Evolutionary conservation across 495 filamentous ascomycete genomes (phyloP).

Genomic region (Aspergillus incahuasiensis): DNA sequence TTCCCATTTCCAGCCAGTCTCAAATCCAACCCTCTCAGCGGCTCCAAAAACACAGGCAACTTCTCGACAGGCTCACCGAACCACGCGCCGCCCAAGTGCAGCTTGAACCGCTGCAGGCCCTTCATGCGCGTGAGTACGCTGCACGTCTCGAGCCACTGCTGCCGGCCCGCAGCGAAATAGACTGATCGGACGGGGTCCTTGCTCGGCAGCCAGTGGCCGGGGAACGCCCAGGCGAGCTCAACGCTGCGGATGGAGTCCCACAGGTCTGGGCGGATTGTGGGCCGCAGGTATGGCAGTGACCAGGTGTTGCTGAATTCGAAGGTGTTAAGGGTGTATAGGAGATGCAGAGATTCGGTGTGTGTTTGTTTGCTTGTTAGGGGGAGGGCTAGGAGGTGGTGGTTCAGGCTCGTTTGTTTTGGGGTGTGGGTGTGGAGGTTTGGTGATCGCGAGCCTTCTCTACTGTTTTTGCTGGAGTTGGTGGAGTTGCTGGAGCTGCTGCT

Average conservation of each 20-base stretch:
- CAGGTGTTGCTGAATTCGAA: slow-evolving; percentile 48
- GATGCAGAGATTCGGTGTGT: slow-evolving; percentile 34
- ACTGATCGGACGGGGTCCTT: slow-evolving; percentile 44
- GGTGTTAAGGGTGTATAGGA: slow-evolving; percentile 36
- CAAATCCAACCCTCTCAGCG: slow-evolving; percentile 28
- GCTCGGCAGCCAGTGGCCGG: slow-evolving; percentile 42
- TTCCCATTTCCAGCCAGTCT: no score
- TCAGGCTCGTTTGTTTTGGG: no score
- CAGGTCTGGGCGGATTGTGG: slow-evolving; percentile 30
- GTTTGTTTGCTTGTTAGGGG: slow-evolving; percentile 29
- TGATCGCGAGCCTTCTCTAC: not conserved
- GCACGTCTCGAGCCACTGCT: slow-evolving; percentile 44
- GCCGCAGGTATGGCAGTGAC: slow-evolving; percentile 41
- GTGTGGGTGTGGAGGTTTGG: not conserved
- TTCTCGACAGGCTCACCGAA: slow-evolving; percentile 42
- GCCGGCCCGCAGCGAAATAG: slow-evolving; percentile 39
- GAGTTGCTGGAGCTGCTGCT: not conserved
- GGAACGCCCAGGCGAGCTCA: slow-evolving; percentile 45
- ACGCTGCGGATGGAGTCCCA: slow-evolving; percentile 34
- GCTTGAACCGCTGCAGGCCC: slow-evolving; percentile 30
- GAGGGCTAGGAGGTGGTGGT: slow-evolving; percentile 22
- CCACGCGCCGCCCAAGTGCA: slow-evolving; percentile 37
- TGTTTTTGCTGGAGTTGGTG: slow-evolving; percentile 16
- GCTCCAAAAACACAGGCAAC: slow-evolving; percentile 38
- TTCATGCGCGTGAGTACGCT: slow-evolving; percentile 23